Evolutionary conservation across 108 stramenopile genomes (phyloP), one percentile per base, ranked within the genome.

Genomic region (Cylindrotheca closterium): DNA sequence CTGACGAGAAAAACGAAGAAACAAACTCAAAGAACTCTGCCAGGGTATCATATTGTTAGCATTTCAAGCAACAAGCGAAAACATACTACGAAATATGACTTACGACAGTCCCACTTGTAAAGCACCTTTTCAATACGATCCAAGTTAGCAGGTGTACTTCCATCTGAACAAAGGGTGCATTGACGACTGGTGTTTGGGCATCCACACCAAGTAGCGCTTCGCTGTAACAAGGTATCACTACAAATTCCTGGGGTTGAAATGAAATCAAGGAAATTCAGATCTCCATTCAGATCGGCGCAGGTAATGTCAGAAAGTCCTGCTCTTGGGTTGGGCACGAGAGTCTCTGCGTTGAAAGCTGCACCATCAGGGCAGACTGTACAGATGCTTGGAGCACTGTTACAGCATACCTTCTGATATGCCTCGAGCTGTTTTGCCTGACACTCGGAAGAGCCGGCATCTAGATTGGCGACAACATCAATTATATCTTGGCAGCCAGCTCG

Each of bases 351-450:
- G 33, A 45, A 55, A 27, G 25, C 21, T 23, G 19, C 27, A 28
- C 65, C 65, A 42, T 69, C 58, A 10, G 68, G 68, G 53, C 68
- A 69, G 18, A 69, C 23, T 15, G 58, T 60, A 47, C 68, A 69
- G 22, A 59, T 33, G 7, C 33, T 22, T 12, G 68, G 68, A 21
- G 50, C 52, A 34, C 25, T 29, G 26, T 25, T 30, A 31, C 68
- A 69, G 23, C 68, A 69, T 1, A 34, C 58, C 1, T 29, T 51
- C 31, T 69, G 68, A 28, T 48, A 69, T 0, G 51, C 53, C 0
- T 42, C 21, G 7, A 69, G 68, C 30, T 69, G 68, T 1, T 27
- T 57, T 1, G 2, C 31, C 19, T 48, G 4, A 47, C 65, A 67
- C 15, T 67, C 65, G 8, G 25, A 17, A 1, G 55, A 53, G 0